Evolutionary conservation across 257 asterid species (phyloP).

Genomic region (Ophiorrhiza pumila): DNA sequence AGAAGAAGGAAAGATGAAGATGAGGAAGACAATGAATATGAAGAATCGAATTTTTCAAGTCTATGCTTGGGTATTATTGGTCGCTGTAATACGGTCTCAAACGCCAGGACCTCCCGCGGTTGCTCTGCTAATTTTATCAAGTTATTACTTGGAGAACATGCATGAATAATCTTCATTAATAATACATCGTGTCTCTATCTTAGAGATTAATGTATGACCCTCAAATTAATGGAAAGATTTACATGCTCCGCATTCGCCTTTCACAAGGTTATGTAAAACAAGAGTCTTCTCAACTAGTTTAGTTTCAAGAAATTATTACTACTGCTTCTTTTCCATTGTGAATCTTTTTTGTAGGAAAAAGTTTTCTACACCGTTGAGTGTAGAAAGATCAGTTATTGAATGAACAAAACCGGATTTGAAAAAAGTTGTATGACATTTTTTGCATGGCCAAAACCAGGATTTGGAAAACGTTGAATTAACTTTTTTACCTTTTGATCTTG

Average conservation of each 20-base stretch:
- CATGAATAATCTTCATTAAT: neutral
- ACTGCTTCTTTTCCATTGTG: neutral
- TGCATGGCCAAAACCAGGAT: no score
- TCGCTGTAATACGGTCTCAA: slow-evolving; percentile 9
- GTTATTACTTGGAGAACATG: slow-evolving; percentile 15
- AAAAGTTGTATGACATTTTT: no score
- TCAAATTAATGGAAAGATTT: no score
- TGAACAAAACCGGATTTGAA: no score
- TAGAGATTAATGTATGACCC: no score
- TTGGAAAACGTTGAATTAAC: no score
- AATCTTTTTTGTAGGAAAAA: neutral
- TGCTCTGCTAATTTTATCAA: slow-evolving; percentile 17
- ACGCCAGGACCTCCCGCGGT: slow-evolving; percentile 10
- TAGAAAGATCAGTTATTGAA: neutral
- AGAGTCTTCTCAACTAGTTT: neutral
- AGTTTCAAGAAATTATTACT: neutral
- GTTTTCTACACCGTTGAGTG: neutral
- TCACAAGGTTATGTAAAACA: no score
- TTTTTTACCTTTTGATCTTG: no score
- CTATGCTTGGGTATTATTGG: slow-evolving; percentile 21
- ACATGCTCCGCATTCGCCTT: no score
- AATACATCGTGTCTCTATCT: no score
- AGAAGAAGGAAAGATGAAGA: slow-evolving; percentile 7
- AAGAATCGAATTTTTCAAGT: neutral
- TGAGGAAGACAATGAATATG: slow-evolving; percentile 10